Base-by-base conservation (phyloP, 78 protist genomes). In the Anaeramoeba flamelloides region DNA sequence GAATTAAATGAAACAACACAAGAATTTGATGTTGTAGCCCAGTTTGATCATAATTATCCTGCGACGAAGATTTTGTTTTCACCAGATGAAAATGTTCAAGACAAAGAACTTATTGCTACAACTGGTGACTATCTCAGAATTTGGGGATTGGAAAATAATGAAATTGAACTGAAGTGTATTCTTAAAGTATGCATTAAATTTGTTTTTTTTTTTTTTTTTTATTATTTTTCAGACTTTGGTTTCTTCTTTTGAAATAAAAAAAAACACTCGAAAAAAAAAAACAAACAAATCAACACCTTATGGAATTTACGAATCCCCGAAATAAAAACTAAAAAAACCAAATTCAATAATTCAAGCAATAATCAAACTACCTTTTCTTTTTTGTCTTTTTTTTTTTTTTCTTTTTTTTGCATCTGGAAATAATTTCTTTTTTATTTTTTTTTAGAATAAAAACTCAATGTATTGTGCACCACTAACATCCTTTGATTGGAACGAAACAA, bases 381-480 rank as follows among this genome's bases (percentile, higher is more conserved):
- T 1, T 17, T 8, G 17, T 0, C 33, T 74, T 0, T 85, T 8
- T 0, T 77, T 31, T 80, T 40, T 30, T 39, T 41, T 76, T n/a
- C n/a, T n/a, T n/a, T n/a, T n/a, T n/a, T n/a, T n/a, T n/a, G n/a
- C n/a, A n/a, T n/a, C n/a, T n/a, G n/a, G n/a, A n/a, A 4, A 39
- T 37, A 38, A 1, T 79, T 26, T 12, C 40, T 32, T 79, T 22
- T 8, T 22, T 32, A 12, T 75, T 8, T 4, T 0, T n/a, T 3
- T 0, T 8, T 83, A 90, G 91, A 92, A 89, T 88, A 91, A 92
- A 81, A 84, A 86, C 79, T 79, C 89, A n/a, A 95, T 92, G 69
- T 92, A 87, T 79, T 93, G 96, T 74, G 97, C 98, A 36, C 99
- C 99, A 36, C 85, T 96, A 39, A 93, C 99, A 22, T 89, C 94